Evolutionary conservation across 2,329 filamentous ascomycete species (phyloP).

Genomic region (Penicillium corylophilum): DNA sequence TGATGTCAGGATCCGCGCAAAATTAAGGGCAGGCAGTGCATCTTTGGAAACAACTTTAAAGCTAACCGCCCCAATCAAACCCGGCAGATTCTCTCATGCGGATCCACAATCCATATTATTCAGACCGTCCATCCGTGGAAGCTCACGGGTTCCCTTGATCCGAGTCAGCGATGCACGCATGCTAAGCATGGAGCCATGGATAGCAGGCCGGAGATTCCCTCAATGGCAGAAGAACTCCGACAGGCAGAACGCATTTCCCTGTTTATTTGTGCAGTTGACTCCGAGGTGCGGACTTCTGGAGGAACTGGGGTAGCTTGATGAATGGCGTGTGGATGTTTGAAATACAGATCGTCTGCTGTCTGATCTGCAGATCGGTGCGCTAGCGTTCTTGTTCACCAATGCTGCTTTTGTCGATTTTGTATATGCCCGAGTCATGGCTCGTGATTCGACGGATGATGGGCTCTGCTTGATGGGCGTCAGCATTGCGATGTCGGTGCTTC

Average conservation of each 20-base stretch:
- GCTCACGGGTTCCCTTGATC: background rate
- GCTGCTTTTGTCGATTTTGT: background rate
- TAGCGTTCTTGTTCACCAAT: too few relatives aligned
- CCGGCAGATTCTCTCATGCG: too few relatives aligned
- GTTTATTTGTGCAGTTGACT: too few relatives aligned
- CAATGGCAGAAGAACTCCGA: too few relatives aligned
- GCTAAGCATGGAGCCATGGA: background rate
- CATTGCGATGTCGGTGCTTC: conserved; percentile 17
- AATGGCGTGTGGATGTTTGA: too few relatives aligned
- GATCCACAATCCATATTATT: background rate
- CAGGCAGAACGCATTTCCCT: too few relatives aligned
- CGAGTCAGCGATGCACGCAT: background rate
- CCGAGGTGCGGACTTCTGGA: too few relatives aligned
- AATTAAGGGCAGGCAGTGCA: background rate
- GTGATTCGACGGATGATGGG: conserved; percentile 10
- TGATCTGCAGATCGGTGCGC: background rate
- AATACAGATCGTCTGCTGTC: too few relatives aligned
- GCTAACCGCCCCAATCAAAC: background rate
- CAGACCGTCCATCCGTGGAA: background rate
- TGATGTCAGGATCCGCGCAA: background rate
- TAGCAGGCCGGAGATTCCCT: background rate
- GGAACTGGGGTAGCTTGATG: too few relatives aligned
- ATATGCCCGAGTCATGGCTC: background rate
- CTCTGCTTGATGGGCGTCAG: conserved; percentile 17
- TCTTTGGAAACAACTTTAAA: background rate